A percentile compares a stretch with the other conserved stretches of the same genome.
Evolutionary conservation across 83 land plant species (phyloP).

Genomic region (Isoetes engelmannii): DNA sequence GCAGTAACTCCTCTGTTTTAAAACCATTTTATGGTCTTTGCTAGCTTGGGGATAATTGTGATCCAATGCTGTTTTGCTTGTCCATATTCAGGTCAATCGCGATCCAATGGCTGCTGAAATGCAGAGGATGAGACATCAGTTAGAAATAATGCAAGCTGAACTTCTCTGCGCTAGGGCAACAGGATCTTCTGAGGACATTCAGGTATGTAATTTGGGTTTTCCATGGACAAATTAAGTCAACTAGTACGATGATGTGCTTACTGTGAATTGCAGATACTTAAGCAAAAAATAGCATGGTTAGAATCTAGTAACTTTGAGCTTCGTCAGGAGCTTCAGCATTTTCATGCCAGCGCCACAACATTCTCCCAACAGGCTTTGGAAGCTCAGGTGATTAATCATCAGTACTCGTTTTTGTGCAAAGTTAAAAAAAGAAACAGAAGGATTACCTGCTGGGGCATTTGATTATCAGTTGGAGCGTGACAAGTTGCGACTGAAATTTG

Average conservation of each 20-base stretch:
- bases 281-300: constrained; percentile 62
- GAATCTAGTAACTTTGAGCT: constrained; percentile 76
- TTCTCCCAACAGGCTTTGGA: constrained; percentile 52
- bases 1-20: constrained; percentile 5
- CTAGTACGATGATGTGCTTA: not conserved
- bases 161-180: constrained; percentile 59
- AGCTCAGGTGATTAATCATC: constrained; percentile 56
- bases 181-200: constrained; percentile 54
- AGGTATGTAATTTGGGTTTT: constrained; percentile 17
- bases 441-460: not conserved
- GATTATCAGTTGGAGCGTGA: constrained; percentile 62
- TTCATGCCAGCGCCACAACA: constrained; percentile 32
- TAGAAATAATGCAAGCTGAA: constrained; percentile 90
- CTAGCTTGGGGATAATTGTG: not conserved
- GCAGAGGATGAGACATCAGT: constrained; percentile 86
- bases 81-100: constrained; percentile 64
- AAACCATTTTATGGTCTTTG: not conserved
- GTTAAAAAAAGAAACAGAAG: not conserved
- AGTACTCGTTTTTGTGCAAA: not conserved
- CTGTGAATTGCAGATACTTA: constrained; percentile 48
- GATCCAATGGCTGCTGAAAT: constrained; percentile 86
- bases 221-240: not conserved
- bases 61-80: not conserved
- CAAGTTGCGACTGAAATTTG: constrained; percentile 60
- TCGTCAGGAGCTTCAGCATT: constrained; percentile 52